phyloP scores from a whole-genome alignment of 1,284 basidiomycete species.

The Farysia itapuensis region DNA sequence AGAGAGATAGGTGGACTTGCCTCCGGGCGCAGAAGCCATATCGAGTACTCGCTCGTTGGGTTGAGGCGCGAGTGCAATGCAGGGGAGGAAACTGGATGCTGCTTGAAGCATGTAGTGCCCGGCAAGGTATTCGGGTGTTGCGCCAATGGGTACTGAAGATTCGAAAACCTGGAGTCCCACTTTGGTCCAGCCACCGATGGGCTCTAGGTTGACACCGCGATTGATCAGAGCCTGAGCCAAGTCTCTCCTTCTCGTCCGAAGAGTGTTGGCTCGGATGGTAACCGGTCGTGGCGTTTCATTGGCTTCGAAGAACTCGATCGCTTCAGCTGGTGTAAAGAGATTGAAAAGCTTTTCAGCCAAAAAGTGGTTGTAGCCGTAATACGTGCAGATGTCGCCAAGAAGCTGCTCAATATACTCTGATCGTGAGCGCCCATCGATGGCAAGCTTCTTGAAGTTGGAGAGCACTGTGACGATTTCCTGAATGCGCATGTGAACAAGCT shows the following conservation, averaged over 20 bases:
- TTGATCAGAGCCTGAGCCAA: slow-evolving; percentile 93
- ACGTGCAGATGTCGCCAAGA: slow-evolving; percentile 68
- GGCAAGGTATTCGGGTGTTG: slow-evolving; percentile 97
- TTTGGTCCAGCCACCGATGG: slow-evolving; percentile 98
- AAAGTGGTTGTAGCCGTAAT: slow-evolving; percentile 98
- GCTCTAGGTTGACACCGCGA: slow-evolving; percentile 86
- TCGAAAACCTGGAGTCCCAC: slow-evolving; percentile 98
- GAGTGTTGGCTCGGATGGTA: slow-evolving; percentile 95
- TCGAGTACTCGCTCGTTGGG: slow-evolving; percentile 92
- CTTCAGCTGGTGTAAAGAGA: slow-evolving; percentile 86
- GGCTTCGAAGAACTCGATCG: slow-evolving; percentile 94
- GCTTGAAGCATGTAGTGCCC: slow-evolving; percentile 99
- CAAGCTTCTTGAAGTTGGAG: slow-evolving; percentile 39
- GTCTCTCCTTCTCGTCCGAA: slow-evolving; percentile 88
- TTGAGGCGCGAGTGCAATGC: slow-evolving; percentile 90
- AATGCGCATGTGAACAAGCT: slow-evolving; percentile 84
- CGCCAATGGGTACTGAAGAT: slow-evolving; percentile 84
- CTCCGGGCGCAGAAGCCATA: slow-evolving; percentile 98
- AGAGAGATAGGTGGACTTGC: slow-evolving; percentile 77
- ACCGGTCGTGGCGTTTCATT: slow-evolving; percentile 96
- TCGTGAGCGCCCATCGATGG: slow-evolving; percentile 68
- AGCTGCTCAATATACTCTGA: slow-evolving; percentile 88
- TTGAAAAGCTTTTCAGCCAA: slow-evolving; percentile 91
- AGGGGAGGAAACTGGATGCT: slow-evolving; percentile 97
- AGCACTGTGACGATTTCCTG: slow-evolving; percentile 81